phyloP scores from a whole-genome alignment of 2,329 filamentous ascomycete genomes.

The Botrytis paeoniae region DNA sequence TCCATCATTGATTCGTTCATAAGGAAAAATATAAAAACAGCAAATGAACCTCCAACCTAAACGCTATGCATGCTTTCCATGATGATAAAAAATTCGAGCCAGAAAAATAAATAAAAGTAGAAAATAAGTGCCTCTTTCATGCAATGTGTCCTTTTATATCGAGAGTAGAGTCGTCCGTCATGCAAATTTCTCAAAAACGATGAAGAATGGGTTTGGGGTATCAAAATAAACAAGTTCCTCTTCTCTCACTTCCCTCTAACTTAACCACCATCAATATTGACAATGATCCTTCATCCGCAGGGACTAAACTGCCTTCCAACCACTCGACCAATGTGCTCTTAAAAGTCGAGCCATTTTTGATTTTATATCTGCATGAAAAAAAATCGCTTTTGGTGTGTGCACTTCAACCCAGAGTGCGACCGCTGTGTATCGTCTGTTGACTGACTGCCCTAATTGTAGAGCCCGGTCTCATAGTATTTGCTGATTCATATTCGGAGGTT shows the following conservation, averaged over 20 bases:
- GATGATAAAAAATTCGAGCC: conserved; percentile 6
- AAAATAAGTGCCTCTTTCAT: conserved; percentile 10
- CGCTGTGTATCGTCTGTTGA: conserved; percentile 39
- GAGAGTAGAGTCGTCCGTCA: conserved; percentile 16
- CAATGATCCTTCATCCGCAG: not conserved
- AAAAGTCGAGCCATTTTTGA: not conserved
- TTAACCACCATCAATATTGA: not conserved
- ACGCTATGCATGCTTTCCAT: conserved; percentile 14
- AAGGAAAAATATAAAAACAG: conserved; percentile 9
- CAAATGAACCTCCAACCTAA: conserved; percentile 13
- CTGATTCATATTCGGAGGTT: conserved; percentile 33
- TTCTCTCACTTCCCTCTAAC: not conserved
- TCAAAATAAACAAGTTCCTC: conserved; percentile 21
- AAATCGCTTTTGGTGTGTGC: conserved; percentile 1
- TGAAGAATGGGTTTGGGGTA: conserved; percentile 15
- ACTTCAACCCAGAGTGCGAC: conserved; percentile 37
- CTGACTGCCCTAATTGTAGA: conserved; percentile 35
- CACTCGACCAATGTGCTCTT: not conserved
- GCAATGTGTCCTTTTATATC: conserved; percentile 2
- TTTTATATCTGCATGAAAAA: not conserved
- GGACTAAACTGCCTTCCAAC: not conserved
- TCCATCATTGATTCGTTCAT: conserved; percentile 13
- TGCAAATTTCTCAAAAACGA: conserved; percentile 16
- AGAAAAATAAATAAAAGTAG: conserved; percentile 12
- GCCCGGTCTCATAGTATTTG: conserved; percentile 33